Conservation (phyloP, 129 eudicot species). For the Flaveria bidentis region DNA sequence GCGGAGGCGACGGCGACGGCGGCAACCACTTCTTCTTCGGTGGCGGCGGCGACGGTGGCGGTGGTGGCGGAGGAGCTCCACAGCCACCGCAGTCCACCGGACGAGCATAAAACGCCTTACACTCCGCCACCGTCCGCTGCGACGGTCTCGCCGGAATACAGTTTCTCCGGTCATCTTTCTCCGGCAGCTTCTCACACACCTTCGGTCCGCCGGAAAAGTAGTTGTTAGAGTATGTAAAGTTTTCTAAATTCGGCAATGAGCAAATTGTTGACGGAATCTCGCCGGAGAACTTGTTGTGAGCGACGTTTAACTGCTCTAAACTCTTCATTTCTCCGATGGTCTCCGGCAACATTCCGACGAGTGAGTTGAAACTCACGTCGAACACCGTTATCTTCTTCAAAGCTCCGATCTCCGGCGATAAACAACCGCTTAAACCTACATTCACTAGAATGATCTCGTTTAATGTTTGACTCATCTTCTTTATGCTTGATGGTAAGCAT, state of each 20-base stretch:
- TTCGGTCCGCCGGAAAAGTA: constrained; percentile 59
- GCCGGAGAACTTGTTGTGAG: constrained; percentile 65
- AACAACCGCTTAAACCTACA: constrained; percentile 56
- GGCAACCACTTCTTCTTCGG: constrained; percentile 31
- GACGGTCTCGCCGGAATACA: constrained; percentile 61
- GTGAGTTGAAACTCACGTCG: constrained; percentile 64
- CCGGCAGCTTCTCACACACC: constrained; percentile 53
- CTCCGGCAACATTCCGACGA: constrained; percentile 63
- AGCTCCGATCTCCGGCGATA: constrained; percentile 59
- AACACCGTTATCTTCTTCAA: constrained; percentile 60
- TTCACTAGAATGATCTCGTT: constrained; percentile 67
- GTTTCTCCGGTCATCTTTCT: constrained; percentile 60
- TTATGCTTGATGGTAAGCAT: constrained; percentile 66
- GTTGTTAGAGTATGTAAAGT: constrained; percentile 71
- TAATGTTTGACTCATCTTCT: constrained; percentile 54
- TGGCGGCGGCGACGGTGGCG: constrained; percentile 32
- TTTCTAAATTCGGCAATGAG: constrained; percentile 65
- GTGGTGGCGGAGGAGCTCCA: constrained; percentile 46
- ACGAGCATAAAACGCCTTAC: constrained; percentile 57
- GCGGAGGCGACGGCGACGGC: constrained; percentile 28
- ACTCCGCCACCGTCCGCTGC: constrained; percentile 55
- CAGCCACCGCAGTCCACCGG: constrained; percentile 69
- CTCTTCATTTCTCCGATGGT: constrained; percentile 61
- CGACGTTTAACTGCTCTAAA: constrained; percentile 78
- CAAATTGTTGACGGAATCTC: constrained; percentile 71